Evolutionary conservation across 1,284 basidiomycete genomes (phyloP), one percentile per base, ranked within the genome.

Genomic region (Pascua guehoae): DNA sequence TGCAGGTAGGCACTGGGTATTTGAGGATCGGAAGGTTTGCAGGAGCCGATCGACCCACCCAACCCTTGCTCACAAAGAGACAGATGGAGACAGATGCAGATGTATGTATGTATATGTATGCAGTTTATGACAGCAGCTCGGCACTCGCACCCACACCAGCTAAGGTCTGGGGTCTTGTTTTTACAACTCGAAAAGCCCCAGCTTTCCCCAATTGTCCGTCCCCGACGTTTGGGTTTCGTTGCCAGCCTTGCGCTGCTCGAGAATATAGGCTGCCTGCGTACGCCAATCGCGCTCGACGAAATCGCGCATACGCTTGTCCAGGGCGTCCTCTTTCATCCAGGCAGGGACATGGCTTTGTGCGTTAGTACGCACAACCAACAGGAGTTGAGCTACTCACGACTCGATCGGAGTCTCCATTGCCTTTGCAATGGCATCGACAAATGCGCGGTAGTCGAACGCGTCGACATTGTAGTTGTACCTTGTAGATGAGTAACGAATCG

Each of bases 391-490:
- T 7, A 65, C 57, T 49, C 49, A 61, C 52, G 61, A 59, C 38
- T 61, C 59, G 41, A 67, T 60, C 4, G 63, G 63, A 0, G 58
- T 58, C 36, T 43, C 44, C 39, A 66, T 37, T 0, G 64, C 66
- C 10, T 42, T 39, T 46, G 57, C 17, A 52, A 69, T 51, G 0
- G 67, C 67, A 12, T 38, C 46, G 2, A 63, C 46, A 17, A 67
- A 59, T 14, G 51, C 66, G 9, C 60, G 49, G 16, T 61, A 60
- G 54, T 69, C 60, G 54, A 49, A 48, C 47, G 59, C 55, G 17
- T 57, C 51, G 41, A 67, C 63, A 37, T 67, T 54, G 55, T 69
- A 69, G 10, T 57, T 51, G 42, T 62, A 63, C 16, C 24, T 32
- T 32, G 7, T 7, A 32, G 24, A 7, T 32, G 24, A 32, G 24